phyloP scores from a whole-genome alignment of 116 monocot genomes.

The Iris pallida region DNA sequence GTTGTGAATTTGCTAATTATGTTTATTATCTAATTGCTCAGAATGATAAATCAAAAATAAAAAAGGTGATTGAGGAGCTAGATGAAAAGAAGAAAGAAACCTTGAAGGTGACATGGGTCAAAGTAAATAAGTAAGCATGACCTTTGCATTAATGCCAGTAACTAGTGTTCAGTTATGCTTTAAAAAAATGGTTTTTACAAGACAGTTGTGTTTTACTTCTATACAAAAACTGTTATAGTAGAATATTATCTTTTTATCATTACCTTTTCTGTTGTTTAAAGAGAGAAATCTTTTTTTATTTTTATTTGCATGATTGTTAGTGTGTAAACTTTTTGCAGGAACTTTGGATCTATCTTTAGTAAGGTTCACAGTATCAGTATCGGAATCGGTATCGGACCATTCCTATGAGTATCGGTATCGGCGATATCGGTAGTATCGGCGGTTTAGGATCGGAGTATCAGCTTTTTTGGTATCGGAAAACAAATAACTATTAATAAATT shows the following conservation, averaged over 20 bases:
- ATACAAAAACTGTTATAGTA: not conserved
- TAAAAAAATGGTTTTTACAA: no score
- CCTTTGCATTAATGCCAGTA: no score
- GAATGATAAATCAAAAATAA: slow-evolving; percentile 96
- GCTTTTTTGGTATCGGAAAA: no score
- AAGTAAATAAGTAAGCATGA: slow-evolving; percentile 86
- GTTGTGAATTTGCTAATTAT: not conserved
- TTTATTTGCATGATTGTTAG: not conserved
- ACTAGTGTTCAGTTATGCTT: no score
- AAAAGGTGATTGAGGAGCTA: slow-evolving; percentile 89
- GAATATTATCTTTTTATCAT: not conserved
- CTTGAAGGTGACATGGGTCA: slow-evolving; percentile 84
- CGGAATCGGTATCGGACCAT: no score
- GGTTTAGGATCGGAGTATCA: no score
- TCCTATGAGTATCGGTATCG: no score
- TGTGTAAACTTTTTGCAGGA: slow-evolving; percentile 39
- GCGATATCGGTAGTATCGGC: no score
- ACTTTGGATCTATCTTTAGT: slow-evolving; percentile 96
- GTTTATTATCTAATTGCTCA: slow-evolving; percentile 18
- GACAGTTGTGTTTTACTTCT: not conserved
- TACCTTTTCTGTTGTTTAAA: slow-evolving; percentile 2
- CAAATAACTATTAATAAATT: no score
- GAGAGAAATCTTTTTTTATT: not conserved
- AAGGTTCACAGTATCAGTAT: no score
- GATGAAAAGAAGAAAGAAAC: slow-evolving; percentile 99